These are phyloP conservation scores for Aspergillus sparsus DNA, from an alignment of 495 filamentous ascomycete species.

Conservation along the genomic window DNA sequence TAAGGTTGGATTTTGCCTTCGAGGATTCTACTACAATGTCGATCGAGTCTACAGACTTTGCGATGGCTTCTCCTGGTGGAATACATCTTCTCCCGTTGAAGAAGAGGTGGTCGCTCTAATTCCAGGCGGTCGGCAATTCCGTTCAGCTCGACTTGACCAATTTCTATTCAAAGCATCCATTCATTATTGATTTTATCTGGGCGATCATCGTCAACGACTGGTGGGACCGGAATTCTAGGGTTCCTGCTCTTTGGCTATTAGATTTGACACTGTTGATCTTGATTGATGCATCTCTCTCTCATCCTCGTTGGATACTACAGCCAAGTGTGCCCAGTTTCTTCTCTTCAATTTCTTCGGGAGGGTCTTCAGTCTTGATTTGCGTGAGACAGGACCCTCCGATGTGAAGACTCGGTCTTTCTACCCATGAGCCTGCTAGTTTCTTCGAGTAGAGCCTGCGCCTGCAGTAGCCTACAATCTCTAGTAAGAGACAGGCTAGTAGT, in stretches of 20 bases:
- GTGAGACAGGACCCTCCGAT: slow-evolving; percentile 19
- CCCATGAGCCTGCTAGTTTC: slow-evolving; percentile 36
- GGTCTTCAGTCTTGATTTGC: slow-evolving; percentile 22
- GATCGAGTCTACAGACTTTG: too few species aligned
- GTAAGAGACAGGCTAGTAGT: slow-evolving; percentile 27
- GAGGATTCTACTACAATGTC: too few species aligned
- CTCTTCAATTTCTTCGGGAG: slow-evolving; percentile 6
- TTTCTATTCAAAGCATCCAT: neutral
- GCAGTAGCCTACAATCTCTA: slow-evolving; percentile 40
- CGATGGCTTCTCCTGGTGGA: too few species aligned
- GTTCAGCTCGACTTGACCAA: slow-evolving; percentile 16
- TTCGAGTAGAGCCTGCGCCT: slow-evolving; percentile 43
- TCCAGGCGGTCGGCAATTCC: slow-evolving; percentile 36
- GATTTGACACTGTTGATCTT: too few species aligned
- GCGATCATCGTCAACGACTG: neutral
- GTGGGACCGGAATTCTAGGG: too few species aligned
- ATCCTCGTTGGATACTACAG: neutral
- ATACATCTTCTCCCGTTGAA: too few species aligned
- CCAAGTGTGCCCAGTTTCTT: neutral
- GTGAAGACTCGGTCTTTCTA: slow-evolving; percentile 13
- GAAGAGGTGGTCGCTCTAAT: neutral
- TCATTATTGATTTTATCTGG: too few species aligned
- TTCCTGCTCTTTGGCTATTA: too few species aligned
- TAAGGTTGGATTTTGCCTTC: too few species aligned
- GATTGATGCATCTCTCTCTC: too few species aligned